Evolutionary conservation across 2,329 filamentous ascomycete species (phyloP), one percentile per base, ranked within the genome.

Genomic region (Claviceps sp.): DNA sequence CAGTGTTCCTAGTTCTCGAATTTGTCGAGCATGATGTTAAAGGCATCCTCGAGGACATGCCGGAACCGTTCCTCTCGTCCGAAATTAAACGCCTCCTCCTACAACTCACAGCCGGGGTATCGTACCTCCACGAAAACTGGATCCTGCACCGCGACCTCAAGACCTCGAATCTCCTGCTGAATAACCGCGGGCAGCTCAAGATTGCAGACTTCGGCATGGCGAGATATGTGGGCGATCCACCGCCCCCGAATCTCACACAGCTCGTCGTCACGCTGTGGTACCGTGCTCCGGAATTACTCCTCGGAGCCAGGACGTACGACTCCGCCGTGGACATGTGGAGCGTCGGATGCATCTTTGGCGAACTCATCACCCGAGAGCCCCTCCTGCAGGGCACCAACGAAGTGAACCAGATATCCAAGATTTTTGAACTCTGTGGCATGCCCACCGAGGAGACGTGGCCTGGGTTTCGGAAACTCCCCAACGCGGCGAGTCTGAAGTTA

Each of bases 171-270:
- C 82, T 98, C 47, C 82, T 98, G 47, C 85, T 98, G 70, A 94
- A 88, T 72, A 97, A 97, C 72, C 86, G 89, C 46, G 93, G 93
- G 46, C 84, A 86, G 65, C 84, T 98, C 67, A 96, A 96, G 69
- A 84, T 98, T 57, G 93, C 93, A 55, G 93, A 98, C 69, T 98
- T 98, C 64, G 93, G 93, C 66, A 96, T 98, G 88, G 91, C 93
- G 3, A 81, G 93, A 30, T 93, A 93, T 70, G 86, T 86, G 52
- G 86, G 86, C 49, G 82, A 88, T 59, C 89, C 91, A 4, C 75
- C 91, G 5, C 75, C 82, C 0, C 77, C 82, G 1, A 85, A 86
- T 56, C 77, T 97, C 55, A 97, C 93, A 2, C 86, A 91, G 64
- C 79, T 97, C 47, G 93, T 98, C 56, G 91, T 97, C 18, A 98